phyloP scores from a whole-genome alignment of 257 asterid genomes.

The Primulina tabacum region DNA sequence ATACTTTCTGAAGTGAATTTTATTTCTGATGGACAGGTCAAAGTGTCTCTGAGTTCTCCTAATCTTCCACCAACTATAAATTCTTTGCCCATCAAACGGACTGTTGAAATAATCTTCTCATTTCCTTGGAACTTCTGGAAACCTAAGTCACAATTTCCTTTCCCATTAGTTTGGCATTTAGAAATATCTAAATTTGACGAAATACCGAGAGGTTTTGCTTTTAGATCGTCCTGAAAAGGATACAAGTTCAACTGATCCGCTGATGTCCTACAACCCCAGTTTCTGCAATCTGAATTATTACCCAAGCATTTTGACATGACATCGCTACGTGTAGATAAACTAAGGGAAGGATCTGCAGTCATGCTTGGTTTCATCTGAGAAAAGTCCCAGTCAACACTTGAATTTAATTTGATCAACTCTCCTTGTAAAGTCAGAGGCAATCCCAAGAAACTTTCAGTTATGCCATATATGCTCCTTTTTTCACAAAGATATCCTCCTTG shows the following conservation, averaged over 20 bases:
- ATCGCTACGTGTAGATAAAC: slow-evolving; percentile 29
- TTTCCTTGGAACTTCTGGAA: slow-evolving; percentile 32
- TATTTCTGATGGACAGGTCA: slow-evolving; percentile 34
- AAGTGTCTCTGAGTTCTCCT: slow-evolving; percentile 36
- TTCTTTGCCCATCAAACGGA: slow-evolving; percentile 83
- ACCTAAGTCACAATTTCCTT: slow-evolving; percentile 25
- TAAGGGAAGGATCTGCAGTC: slow-evolving; percentile 26
- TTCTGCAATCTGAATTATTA: slow-evolving; percentile 28
- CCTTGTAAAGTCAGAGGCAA: slow-evolving; percentile 80
- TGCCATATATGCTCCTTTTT: slow-evolving; percentile 28
- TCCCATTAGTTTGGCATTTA: slow-evolving; percentile 31
- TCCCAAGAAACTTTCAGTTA: slow-evolving; percentile 40
- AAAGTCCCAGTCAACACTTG: slow-evolving; percentile 34
- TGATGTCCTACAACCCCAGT: slow-evolving; percentile 27
- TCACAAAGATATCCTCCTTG: slow-evolving; percentile 25
- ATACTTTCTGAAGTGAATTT: slow-evolving; percentile 31
- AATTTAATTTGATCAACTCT: slow-evolving; percentile 43
- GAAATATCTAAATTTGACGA: slow-evolving; percentile 41
- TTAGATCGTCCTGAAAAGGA: slow-evolving; percentile 28
- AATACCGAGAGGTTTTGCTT: slow-evolving; percentile 31
- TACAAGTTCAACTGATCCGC: slow-evolving; percentile 35
- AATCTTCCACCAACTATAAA: slow-evolving; percentile 42
- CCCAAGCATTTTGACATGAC: slow-evolving; percentile 20
- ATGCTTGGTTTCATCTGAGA: slow-evolving; percentile 33
- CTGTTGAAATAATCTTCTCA: slow-evolving; percentile 43